These are phyloP conservation scores for Plasmodium blacklocki DNA, from an alignment of 169 alveolate species.

Conservation along the genomic window DNA sequence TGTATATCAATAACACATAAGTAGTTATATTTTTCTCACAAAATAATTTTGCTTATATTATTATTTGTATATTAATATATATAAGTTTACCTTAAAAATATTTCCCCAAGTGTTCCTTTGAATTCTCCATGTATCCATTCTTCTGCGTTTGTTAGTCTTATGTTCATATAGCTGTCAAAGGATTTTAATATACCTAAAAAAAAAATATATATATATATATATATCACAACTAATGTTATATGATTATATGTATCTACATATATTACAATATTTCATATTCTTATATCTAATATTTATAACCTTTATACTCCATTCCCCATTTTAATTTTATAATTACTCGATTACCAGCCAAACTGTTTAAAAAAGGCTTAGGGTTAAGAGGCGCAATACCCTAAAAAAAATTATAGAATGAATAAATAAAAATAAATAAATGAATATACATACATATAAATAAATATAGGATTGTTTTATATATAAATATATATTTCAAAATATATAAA, in stretches of 20 bases:
- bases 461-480: not conserved
- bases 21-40: not conserved
- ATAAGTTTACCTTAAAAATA: slow-evolving; percentile 84
- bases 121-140: slow-evolving; percentile 94
- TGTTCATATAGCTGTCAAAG: slow-evolving; percentile 93
- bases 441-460: not conserved
- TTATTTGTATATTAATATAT: not conserved
- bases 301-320: slow-evolving; percentile 97
- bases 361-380: slow-evolving; percentile 95
- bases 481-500: not conserved
- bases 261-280: too few species aligned
- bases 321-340: slow-evolving; percentile 92
- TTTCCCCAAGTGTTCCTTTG: slow-evolving; percentile 93
- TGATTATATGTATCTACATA: not conserved
- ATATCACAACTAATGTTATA: not conserved
- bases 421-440: not conserved
- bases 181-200: slow-evolving; percentile 88
- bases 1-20: not conserved
- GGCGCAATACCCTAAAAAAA: slow-evolving; percentile 84
- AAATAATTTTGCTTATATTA: too few species aligned
- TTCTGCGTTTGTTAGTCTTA: slow-evolving; percentile 92
- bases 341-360: slow-evolving; percentile 91
- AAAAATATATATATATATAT: slow-evolving; percentile 6
- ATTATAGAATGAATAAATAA: not conserved
- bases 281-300: slow-evolving; percentile 58